Evolutionary conservation across 257 asterid species (phyloP), one percentile per base, ranked within the genome.

Genomic region (Scutellaria minor): DNA sequence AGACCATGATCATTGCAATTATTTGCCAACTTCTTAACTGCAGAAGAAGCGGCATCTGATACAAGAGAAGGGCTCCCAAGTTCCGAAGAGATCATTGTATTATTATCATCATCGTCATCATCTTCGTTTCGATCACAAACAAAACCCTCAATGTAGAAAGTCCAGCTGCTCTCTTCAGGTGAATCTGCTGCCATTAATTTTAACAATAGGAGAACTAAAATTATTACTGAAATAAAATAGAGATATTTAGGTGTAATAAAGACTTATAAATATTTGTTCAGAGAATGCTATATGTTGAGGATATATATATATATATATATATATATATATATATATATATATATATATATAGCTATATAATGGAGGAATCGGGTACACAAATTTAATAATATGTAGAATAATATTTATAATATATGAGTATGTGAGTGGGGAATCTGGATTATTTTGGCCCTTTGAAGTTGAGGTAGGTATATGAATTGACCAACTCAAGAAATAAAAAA

Each of bases 141-240:
- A 77, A 88, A 88, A 8, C 85, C 95, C 75, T 88, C 80, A 67
- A 90, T 83, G 80, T 90, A 90, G 81, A 83, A 90, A 66, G 88
- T 88, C 96, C 96, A 90, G 74, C 90, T 88, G 84, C 96, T 90
- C 41, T 90, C 96, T 60, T 90, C 95, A 14, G 82, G 85, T 51
- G 80, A 51, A 60, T 83, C 82, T 37, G 46, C 79, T 76, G 27
- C 27, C 27, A 24, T 24, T 24, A 71, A 66, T 71, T 78, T 55
- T 22, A 1, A 5, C 40, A 14, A 15, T 52, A 7, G 1, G 9
- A 35, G 47, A 61, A 9, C 51, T 24, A 31, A 31, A 31, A 31
- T 3, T 31, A 31, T 31, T 31, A 31, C 27, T 24, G 27, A 31
- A 31, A 31, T 31, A 31, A 31, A 31, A 31, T 31, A 18, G 18